phyloP scores from a whole-genome alignment of 2,329 filamentous ascomycete species.

The Fusarium cyanostomum region DNA sequence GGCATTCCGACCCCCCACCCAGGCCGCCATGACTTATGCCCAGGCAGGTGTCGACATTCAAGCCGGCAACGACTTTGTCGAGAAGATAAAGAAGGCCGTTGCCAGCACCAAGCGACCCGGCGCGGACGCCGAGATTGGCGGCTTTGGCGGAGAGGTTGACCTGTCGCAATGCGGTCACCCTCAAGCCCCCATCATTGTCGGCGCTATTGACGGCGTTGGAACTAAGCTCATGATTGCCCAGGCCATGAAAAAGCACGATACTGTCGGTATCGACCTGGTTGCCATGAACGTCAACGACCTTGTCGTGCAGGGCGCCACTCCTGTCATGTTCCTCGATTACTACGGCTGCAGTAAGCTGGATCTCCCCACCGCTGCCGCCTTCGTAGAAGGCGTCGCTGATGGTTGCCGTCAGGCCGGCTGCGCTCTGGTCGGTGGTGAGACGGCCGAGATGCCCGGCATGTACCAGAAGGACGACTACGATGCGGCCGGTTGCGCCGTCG shows the following conservation, averaged over 20 bases:
- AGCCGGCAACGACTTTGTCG: slow-evolving; percentile 90
- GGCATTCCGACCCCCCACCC: slow-evolving; percentile 62
- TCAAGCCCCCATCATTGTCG: slow-evolving; percentile 83
- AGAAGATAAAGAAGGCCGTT: slow-evolving; percentile 92
- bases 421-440: slow-evolving; percentile 95
- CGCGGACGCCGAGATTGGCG: slow-evolving; percentile 92
- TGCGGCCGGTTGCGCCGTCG: slow-evolving; percentile 88
- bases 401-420: slow-evolving; percentile 88
- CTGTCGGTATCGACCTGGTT: slow-evolving; percentile 94
- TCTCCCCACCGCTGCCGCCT: slow-evolving; percentile 79
- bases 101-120: slow-evolving; percentile 84
- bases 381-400: slow-evolving; percentile 88
- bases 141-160: slow-evolving; percentile 78
- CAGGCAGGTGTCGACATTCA: slow-evolving; percentile 94
- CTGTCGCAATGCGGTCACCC: slow-evolving; percentile 77
- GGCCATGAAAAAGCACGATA: slow-evolving; percentile 87
- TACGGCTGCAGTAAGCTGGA: slow-evolving; percentile 93
- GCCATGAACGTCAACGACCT: slow-evolving; percentile 99
- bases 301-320: slow-evolving; percentile 93
- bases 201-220: slow-evolving; percentile 94
- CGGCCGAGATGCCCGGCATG: slow-evolving; percentile 97
- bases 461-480: slow-evolving; percentile 92
- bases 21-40: slow-evolving; percentile 82
- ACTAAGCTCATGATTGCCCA: slow-evolving; percentile 98
- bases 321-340: slow-evolving; percentile 97